Conservation (phyloP, 768 basidiomycete genomes). For the Hygrocybe coccinea region DNA sequence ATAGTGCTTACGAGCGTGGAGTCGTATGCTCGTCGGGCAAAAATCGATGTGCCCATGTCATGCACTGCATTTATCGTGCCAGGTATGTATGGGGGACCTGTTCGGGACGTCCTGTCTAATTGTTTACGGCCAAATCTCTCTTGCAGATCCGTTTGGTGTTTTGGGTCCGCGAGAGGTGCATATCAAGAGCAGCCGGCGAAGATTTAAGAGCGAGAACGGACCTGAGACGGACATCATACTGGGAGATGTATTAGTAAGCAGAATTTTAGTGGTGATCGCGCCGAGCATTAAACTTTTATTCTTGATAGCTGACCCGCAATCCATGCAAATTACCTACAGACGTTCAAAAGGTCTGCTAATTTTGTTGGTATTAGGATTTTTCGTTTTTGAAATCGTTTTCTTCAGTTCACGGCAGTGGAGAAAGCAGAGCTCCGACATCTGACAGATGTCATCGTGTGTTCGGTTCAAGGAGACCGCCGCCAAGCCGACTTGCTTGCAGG, state of each 20-base stretch:
- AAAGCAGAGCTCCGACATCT: conserved; percentile 44
- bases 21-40: conserved; percentile 38
- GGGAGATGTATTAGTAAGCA: conserved; percentile 53
- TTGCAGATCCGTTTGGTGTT: conserved; percentile 47
- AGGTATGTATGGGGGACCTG: conserved; percentile 23
- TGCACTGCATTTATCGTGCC: conserved; percentile 60
- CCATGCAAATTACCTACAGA: conserved; percentile 73
- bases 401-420: conserved; percentile 54
- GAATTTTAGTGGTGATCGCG: not conserved
- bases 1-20: conserved; percentile 44
- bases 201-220: conserved; percentile 40
- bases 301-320: conserved; percentile 48
- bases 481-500: conserved; percentile 61
- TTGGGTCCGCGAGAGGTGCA: conserved; percentile 54
- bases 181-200: conserved; percentile 45
- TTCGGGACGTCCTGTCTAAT: too few species aligned
- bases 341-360: conserved; percentile 48
- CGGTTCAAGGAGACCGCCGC: conserved; percentile 49
- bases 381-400: not conserved
- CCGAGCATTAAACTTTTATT: not conserved
- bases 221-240: conserved; percentile 44
- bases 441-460: conserved; percentile 55
- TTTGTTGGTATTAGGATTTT: not conserved
- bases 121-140: not conserved
- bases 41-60: conserved; percentile 53